These are phyloP conservation scores for Trichophyton verrucosum DNA, from an alignment of 2,329 filamentous ascomycete species.

Conservation along the genomic window DNA sequence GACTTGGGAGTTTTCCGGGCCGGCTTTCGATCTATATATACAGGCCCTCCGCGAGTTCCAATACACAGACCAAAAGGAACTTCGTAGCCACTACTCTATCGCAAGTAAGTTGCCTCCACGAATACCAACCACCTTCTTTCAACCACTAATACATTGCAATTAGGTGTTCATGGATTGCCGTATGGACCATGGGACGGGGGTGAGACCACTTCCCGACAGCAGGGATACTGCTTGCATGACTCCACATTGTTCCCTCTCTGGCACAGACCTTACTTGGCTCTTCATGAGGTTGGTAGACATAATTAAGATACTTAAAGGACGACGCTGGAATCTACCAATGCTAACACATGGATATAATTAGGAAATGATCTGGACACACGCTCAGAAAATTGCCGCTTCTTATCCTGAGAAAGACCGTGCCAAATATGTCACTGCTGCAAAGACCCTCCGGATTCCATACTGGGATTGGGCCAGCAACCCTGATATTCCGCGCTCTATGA, in stretches of 20 bases:
- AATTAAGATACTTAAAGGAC: not conserved
- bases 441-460: constrained; percentile 35
- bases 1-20: constrained; percentile 47
- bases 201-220: constrained; percentile 34
- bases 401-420: constrained; percentile 36
- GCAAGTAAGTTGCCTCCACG: constrained; percentile 43
- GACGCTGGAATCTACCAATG: not conserved
- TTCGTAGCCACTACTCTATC: constrained; percentile 66
- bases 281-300: constrained; percentile 40
- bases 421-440: constrained; percentile 36
- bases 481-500: constrained; percentile 26
- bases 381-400: constrained; percentile 26
- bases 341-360: constrained; percentile 11
- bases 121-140: not conserved
- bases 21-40: constrained; percentile 62
- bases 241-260: constrained; percentile 66
- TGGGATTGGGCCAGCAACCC: constrained; percentile 39
- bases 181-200: constrained; percentile 46
- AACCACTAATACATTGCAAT: not conserved
- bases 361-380: constrained; percentile 29
- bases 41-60: constrained; percentile 63
- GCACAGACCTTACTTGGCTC: constrained; percentile 67
- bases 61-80: constrained; percentile 49
- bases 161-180: constrained; percentile 71
- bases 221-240: constrained; percentile 66